phyloP scores from a whole-genome alignment of 805 yeast genomes.

The Pichia ethanolica region DNA sequence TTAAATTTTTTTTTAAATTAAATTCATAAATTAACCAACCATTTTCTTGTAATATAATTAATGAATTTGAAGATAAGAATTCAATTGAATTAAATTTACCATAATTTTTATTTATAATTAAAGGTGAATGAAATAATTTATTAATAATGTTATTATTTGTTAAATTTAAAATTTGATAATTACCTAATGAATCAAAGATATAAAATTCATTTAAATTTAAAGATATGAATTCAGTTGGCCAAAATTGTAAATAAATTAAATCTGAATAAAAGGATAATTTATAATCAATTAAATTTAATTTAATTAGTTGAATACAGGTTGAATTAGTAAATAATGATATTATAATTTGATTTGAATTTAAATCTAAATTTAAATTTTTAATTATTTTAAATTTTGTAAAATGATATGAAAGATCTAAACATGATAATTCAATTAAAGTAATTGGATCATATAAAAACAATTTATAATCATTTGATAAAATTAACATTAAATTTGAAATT shows the following conservation, averaged over 20 bases:
- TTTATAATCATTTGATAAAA: background rate
- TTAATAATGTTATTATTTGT: background rate
- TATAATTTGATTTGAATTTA: background rate
- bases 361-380: background rate
- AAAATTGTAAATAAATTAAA: slow-evolving; percentile 15
- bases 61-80: slow-evolving; percentile 8
- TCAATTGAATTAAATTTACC: slow-evolving; percentile 18
- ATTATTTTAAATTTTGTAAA: slow-evolving; percentile 4
- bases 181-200: slow-evolving; percentile 13
- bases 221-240: slow-evolving; percentile 18
- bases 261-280: background rate
- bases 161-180: background rate
- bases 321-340: background rate
- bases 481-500: background rate
- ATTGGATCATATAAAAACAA: slow-evolving; percentile 3
- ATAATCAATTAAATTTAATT: background rate
- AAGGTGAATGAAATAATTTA: background rate
- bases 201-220: slow-evolving; percentile 14
- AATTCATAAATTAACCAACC: slow-evolving; percentile 26
- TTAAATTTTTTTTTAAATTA: background rate
- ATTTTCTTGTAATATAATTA: slow-evolving; percentile 22
- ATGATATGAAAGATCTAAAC: background rate
- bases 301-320: no score
- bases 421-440: background rate
- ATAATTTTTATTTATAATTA: slow-evolving; percentile 9